phyloP scores from a whole-genome alignment of 805 yeast genomes.

The Komagataella pseudopastoris region DNA sequence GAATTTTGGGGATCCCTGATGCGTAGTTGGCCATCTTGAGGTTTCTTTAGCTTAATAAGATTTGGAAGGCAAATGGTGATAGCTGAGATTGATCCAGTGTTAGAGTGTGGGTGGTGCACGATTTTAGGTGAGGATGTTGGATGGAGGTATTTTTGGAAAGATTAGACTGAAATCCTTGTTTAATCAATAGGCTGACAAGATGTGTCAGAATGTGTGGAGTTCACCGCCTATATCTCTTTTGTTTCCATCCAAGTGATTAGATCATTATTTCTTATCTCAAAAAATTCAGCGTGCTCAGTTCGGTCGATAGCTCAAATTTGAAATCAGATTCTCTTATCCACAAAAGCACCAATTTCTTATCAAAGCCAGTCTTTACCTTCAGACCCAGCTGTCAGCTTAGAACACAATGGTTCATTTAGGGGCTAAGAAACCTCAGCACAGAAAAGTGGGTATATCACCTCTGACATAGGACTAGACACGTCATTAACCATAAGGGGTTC shows the following conservation, averaged over 20 bases:
- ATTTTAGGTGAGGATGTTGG: background rate
- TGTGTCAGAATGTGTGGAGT: background rate
- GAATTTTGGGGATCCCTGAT: slow-evolving; percentile 47
- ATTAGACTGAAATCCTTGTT: background rate
- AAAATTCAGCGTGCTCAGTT: background rate
- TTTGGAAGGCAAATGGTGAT: background rate
- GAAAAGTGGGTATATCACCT: slow-evolving; percentile 32
- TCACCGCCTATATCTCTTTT: background rate
- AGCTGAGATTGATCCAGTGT: background rate
- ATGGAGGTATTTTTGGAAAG: background rate
- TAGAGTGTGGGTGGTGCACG: background rate
- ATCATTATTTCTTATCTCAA: background rate
- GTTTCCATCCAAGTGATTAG: background rate
- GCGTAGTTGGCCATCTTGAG: slow-evolving; percentile 21
- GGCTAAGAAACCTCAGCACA: slow-evolving; percentile 70
- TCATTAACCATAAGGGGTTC: background rate
- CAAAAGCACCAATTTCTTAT: background rate
- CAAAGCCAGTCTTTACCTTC: background rate
- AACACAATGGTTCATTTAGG: slow-evolving; percentile 67
- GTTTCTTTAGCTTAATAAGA: slow-evolving; percentile 8
- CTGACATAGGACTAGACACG: background rate
- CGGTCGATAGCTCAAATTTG: background rate
- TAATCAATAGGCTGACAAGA: background rate
- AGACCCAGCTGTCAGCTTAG: background rate
- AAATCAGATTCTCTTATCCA: background rate